Evolutionary conservation across 2,329 filamentous ascomycete genomes (phyloP).

Genomic region (Trichoderma aggressivum): DNA sequence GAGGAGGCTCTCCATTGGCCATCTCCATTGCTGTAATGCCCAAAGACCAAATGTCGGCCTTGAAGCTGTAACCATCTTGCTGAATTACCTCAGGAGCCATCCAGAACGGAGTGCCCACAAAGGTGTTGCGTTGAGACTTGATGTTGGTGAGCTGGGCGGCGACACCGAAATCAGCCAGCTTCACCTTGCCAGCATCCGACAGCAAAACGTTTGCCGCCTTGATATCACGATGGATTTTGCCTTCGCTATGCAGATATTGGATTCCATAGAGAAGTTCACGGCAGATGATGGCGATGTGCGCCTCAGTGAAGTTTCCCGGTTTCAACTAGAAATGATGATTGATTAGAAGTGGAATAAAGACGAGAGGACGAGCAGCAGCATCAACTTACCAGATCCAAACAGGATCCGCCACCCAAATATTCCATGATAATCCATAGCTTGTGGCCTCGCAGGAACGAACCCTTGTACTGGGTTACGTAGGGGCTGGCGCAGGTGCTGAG

Average conservation of each 20-base stretch:
- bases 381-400: conserved; percentile 74
- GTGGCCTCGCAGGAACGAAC: conserved; percentile 90
- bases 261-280: conserved; percentile 85
- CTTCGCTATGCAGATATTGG: conserved; percentile 88
- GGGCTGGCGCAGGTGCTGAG: conserved; percentile 92
- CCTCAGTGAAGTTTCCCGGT: conserved; percentile 83
- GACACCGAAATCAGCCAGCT: conserved; percentile 95
- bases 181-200: conserved; percentile 86
- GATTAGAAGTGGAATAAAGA: conserved; percentile 11
- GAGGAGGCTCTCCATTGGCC: conserved; percentile 82
- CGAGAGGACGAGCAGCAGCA: neutral
- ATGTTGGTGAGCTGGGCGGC: conserved; percentile 96
- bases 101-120: conserved; percentile 96
- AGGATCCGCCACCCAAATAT: conserved; percentile 90
- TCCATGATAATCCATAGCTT: conserved; percentile 99
- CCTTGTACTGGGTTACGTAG: conserved; percentile 93
- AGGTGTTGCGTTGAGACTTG: conserved; percentile 95
- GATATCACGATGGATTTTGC: conserved; percentile 95
- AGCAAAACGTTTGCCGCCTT: conserved; percentile 95
- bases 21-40: conserved; percentile 91
- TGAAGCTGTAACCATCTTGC: conserved; percentile 78
- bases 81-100: conserved; percentile 96
- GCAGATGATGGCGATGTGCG: conserved; percentile 90
- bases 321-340: conserved; percentile 61
- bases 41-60: conserved; percentile 90